Percentiles rank a stretch among this genome's conserved stretches.
Evolutionary conservation across 257 asterid genomes (phyloP).

Genomic region (Leonotis leonurus): DNA sequence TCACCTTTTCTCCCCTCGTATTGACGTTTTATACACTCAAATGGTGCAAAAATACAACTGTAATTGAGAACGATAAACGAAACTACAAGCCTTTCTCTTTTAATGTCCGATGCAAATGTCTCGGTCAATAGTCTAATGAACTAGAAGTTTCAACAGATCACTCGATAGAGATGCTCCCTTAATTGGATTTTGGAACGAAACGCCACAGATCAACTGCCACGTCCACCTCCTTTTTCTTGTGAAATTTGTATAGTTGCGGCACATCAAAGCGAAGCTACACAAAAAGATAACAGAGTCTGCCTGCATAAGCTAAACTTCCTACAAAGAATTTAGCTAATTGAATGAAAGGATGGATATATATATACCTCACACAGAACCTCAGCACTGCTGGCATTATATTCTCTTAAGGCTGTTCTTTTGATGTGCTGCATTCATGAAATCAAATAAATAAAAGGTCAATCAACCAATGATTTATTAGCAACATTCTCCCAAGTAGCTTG

Average conservation of each 20-base stretch:
- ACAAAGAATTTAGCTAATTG: background rate
- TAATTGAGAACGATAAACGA: too few species aligned
- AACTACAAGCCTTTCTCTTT: background rate
- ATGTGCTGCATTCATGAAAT: constrained; percentile 53
- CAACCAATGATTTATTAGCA: background rate
- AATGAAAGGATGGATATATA: constrained; percentile 21
- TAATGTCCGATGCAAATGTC: background rate
- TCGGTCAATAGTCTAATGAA: background rate
- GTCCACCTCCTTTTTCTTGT: constrained; percentile 93
- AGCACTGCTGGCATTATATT: constrained; percentile 69
- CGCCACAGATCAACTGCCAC: constrained; percentile 95
- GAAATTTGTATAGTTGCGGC: constrained; percentile 89
- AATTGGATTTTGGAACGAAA: constrained; percentile 57
- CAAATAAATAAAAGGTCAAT: background rate
- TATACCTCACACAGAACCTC: constrained; percentile 91
- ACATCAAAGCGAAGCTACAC: constrained; percentile 78
- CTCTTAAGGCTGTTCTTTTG: constrained; percentile 69
- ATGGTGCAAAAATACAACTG: too few species aligned
- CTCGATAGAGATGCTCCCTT: background rate
- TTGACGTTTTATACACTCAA: too few species aligned
- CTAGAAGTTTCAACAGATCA: background rate
- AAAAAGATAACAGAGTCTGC: constrained; percentile 1
- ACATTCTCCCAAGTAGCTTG: background rate
- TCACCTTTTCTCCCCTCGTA: too few species aligned
- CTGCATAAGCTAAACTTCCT: background rate